These are phyloP conservation scores for Sonneratia caseolaris DNA, from an alignment of 345 rosid genomes.

Conservation along the genomic window DNA sequence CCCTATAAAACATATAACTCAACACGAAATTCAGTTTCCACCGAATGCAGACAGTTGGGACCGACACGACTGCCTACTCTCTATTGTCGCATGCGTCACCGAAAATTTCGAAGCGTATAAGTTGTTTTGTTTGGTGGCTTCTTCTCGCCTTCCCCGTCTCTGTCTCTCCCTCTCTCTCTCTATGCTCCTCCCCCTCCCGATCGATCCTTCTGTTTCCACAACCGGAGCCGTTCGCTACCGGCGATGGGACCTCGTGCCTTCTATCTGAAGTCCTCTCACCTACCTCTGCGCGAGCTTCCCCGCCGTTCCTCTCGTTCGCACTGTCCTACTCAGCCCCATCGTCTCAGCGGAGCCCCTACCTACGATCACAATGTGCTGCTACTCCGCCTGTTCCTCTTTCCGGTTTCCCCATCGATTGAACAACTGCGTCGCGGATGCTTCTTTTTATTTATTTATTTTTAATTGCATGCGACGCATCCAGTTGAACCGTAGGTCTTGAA, in stretches of 20 bases:
- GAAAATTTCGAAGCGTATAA: not conserved
- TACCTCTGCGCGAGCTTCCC: constrained; percentile 6
- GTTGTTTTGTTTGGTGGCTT: not conserved
- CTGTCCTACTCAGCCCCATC: not conserved
- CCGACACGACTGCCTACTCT: too few species aligned
- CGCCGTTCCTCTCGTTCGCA: not conserved
- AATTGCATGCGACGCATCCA: not conserved
- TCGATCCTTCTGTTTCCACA: not conserved
- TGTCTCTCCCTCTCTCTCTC: not conserved
- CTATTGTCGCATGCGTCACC: not conserved
- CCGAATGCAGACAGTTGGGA: too few species aligned
- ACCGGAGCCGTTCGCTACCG: not conserved
- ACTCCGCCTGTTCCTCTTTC: not conserved
- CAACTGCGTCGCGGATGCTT: not conserved
- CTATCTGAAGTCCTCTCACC: constrained; percentile 5
- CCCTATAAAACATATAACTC: too few species aligned
- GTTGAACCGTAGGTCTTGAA: not conserved
- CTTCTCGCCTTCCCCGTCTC: not conserved
- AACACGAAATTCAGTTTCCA: too few species aligned
- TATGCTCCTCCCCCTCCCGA: not conserved
- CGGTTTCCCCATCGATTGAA: not conserved
- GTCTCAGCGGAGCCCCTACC: constrained; percentile 1
- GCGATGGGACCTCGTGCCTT: constrained; percentile 31
- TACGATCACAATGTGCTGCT: not conserved
- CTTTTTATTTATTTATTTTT: not conserved